Percentiles rank a stretch among this genome's conserved stretches.
These are phyloP conservation scores for Fragaria vesca DNA, from an alignment of 306 rosid genomes.

Conservation along the genomic window DNA sequence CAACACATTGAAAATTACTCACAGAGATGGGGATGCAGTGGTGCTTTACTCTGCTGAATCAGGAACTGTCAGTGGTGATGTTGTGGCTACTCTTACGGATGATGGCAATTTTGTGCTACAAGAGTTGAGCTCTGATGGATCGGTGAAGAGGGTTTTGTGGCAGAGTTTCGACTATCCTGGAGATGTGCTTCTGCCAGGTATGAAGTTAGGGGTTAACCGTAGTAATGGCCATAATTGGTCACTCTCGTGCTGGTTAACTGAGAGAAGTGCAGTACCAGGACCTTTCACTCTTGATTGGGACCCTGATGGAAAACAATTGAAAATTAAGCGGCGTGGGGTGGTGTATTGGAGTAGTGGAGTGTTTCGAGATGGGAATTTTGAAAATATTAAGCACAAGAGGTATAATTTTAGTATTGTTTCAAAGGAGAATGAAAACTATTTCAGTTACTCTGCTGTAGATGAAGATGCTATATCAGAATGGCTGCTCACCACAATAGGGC, in stretches of 20 bases:
- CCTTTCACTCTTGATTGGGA: conserved; percentile 10
- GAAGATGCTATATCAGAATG: not conserved
- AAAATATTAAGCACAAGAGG: not conserved
- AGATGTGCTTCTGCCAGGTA: not conserved
- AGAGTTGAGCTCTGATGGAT: conserved; percentile 2
- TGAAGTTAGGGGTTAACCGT: not conserved
- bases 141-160: not conserved
- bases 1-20: not conserved
- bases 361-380: conserved; percentile 6
- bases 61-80: not conserved
- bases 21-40: not conserved
- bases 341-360: conserved; percentile 13
- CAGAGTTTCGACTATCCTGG: conserved; percentile 9
- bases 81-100: conserved; percentile 5
- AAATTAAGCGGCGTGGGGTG: not conserved
- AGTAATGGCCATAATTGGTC: conserved; percentile 3
- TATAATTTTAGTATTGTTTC: conserved; percentile 2
- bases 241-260: not conserved
- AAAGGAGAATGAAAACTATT: not conserved
- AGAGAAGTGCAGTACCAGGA: not conserved
- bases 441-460: conserved; percentile 12
- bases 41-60: not conserved
- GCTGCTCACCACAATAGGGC: not conserved
- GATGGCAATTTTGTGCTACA: conserved; percentile 12
- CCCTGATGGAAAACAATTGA: not conserved